Evolutionary conservation across 83 land plant species (phyloP).

Genomic region (Diphasiastrum complanatum): DNA sequence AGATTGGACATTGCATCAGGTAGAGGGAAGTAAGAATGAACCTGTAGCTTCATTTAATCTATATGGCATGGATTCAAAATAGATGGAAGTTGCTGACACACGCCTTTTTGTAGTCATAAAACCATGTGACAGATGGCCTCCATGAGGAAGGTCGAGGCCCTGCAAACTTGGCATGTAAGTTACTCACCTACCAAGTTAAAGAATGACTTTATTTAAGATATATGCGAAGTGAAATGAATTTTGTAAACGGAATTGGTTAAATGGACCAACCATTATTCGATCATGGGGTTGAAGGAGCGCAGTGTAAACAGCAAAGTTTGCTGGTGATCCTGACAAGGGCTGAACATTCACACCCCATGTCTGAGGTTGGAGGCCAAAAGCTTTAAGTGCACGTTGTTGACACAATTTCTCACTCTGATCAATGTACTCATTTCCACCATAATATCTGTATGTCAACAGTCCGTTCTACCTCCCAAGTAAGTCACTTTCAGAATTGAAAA

Average conservation of each 20-base stretch:
- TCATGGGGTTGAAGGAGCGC: conserved; percentile 91
- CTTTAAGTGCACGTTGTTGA: conserved; percentile 65
- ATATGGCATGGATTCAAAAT: conserved; percentile 88
- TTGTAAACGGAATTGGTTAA: not conserved
- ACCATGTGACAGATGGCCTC: conserved; percentile 77
- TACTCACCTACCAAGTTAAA: not conserved
- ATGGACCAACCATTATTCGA: conserved; percentile 63
- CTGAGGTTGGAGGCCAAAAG: conserved; percentile 54
- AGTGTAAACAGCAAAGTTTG: conserved; percentile 89
- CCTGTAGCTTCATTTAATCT: conserved; percentile 71
- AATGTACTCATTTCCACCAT: conserved; percentile 87
- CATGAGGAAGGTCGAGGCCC: conserved; percentile 74
- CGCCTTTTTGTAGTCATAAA: conserved; percentile 72
- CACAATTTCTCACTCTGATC: conserved; percentile 77
- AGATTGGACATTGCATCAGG: not conserved
- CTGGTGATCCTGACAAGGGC: conserved; percentile 90
- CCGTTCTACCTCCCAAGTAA: too few species aligned
- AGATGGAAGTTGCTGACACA: conserved; percentile 78
- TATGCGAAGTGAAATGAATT: too few species aligned
- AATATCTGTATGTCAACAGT: conserved; percentile 60
- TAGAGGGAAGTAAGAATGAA: conserved; percentile 7
- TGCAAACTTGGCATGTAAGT: conserved; percentile 9
- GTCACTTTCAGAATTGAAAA: too few species aligned
- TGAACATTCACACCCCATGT: conserved; percentile 96
- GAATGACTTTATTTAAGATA: not conserved